Percentiles rank a stretch among this genome's conserved stretches.
phyloP scores from a whole-genome alignment of 1,284 basidiomycete genomes.

The Microstroma glucosiphilum region DNA sequence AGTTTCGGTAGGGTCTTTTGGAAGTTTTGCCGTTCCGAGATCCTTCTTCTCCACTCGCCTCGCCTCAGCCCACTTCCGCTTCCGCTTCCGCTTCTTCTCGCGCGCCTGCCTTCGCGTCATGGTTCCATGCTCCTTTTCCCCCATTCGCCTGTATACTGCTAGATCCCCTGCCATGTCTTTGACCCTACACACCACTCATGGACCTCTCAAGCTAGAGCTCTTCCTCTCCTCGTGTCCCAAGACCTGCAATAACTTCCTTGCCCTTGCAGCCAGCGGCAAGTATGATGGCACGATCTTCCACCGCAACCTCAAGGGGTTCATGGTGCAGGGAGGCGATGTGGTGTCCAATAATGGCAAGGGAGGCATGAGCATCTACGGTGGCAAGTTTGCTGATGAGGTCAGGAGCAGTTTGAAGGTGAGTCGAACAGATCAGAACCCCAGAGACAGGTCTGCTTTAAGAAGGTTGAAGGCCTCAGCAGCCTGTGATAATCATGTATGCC shows the following conservation, averaged over 20 bases:
- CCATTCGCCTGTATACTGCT: neutral
- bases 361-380: conserved; percentile 7
- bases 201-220: conserved; percentile 1
- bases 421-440: no score
- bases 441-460: no score
- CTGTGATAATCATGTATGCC: no score
- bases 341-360: neutral
- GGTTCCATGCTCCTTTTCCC: neutral
- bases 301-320: conserved; percentile 5
- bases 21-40: neutral
- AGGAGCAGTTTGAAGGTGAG: conserved; percentile 7
- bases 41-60: neutral
- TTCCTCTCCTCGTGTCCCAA: neutral
- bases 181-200: conserved; percentile 3
- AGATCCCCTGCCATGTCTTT: conserved; percentile 2
- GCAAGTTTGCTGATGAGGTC: conserved; percentile 5
- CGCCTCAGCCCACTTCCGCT: conserved; percentile 1
- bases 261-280: neutral
- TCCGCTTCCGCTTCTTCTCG: conserved; percentile 4
- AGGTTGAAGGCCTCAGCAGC: no score
- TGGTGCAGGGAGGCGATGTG: conserved; percentile 1
- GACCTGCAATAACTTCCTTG: conserved; percentile 6
- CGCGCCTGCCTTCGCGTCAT: neutral
- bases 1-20: neutral
- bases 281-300: conserved; percentile 3